These are phyloP conservation scores for Comarum palustre DNA, from an alignment of 306 rosid genomes.

Conservation along the genomic window DNA sequence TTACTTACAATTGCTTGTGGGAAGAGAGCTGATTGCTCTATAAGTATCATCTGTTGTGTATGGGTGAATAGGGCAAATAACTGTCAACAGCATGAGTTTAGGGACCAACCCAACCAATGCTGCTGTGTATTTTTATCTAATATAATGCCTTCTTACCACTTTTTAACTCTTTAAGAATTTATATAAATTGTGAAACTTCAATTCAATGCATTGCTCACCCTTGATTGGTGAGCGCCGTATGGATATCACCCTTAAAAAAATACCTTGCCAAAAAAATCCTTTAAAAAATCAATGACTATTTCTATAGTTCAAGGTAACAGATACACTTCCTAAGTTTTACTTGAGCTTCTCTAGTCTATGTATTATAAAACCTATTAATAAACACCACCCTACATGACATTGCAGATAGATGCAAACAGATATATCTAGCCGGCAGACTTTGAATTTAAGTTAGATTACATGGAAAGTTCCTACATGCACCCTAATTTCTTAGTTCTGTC, in stretches of 20 bases:
- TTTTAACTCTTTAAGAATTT: not conserved
- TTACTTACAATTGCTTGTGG: constrained; percentile 43
- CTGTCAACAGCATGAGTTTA: constrained; percentile 6
- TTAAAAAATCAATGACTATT: not conserved
- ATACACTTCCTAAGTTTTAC: not conserved
- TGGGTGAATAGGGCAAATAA: constrained; percentile 7
- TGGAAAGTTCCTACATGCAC: not conserved
- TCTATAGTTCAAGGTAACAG: not conserved
- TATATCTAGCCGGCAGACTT: not conserved
- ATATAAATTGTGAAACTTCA: constrained; percentile 1
- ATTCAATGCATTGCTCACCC: no score
- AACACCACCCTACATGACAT: not conserved
- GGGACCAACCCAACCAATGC: not conserved
- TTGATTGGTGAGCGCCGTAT: no score
- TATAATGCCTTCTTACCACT: not conserved
- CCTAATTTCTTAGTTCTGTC: not conserved
- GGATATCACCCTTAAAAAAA: no score
- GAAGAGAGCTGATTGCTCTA: constrained; percentile 14
- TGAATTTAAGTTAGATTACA: not conserved
- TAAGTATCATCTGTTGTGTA: not conserved
- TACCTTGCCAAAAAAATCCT: no score
- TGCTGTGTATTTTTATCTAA: not conserved
- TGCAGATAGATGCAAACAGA: not conserved
- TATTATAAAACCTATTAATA: not conserved
- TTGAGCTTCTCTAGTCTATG: not conserved